Percentiles rank a stretch among this genome's conserved stretches.
Conservation (phyloP, 169 alveolate genomes). For the Pseudocohnilembus persalinus region DNA sequence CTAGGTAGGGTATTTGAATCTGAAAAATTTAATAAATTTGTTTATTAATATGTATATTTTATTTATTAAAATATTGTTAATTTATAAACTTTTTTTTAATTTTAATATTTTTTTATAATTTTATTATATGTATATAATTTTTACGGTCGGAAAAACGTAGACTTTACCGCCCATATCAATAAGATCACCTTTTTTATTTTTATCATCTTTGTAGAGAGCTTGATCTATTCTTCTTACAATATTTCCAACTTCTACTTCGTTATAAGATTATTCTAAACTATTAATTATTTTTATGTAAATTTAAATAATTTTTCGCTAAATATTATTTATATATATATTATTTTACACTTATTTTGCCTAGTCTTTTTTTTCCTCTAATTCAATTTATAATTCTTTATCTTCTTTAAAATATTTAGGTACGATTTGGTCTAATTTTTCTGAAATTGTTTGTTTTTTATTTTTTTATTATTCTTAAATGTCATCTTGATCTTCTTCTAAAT, state of each 20-base stretch:
- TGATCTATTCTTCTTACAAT: constrained; percentile 34
- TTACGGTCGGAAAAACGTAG: constrained; percentile 21
- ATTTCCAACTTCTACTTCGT: constrained; percentile 31
- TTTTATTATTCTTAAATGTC: too few species aligned
- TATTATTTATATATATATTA: not conserved
- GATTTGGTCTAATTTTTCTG: constrained; percentile 3
- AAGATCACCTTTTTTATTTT: constrained; percentile 19
- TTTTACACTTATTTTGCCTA: constrained; percentile 39
- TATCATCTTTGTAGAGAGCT: constrained; percentile 11
- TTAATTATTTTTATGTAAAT: not conserved
- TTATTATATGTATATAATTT: too few species aligned
- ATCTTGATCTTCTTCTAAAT: constrained; percentile 1
- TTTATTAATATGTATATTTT: too few species aligned
- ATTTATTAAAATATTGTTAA: too few species aligned
- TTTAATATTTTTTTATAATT: not conserved
- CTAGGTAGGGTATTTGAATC: constrained; percentile 38
- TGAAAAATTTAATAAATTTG: not conserved
- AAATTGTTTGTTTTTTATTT: constrained; percentile 12
- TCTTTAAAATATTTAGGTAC: constrained; percentile 16
- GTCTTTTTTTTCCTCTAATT: constrained; percentile 44
- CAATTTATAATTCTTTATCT: constrained; percentile 18
- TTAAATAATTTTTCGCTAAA: too few species aligned
- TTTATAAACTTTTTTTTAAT: not conserved
- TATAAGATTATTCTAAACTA: constrained; percentile 31
- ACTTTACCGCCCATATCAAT: constrained; percentile 23